Base-by-base conservation (phyloP, 768 basidiomycete species). In the Xanthoconium stramineum region DNA sequence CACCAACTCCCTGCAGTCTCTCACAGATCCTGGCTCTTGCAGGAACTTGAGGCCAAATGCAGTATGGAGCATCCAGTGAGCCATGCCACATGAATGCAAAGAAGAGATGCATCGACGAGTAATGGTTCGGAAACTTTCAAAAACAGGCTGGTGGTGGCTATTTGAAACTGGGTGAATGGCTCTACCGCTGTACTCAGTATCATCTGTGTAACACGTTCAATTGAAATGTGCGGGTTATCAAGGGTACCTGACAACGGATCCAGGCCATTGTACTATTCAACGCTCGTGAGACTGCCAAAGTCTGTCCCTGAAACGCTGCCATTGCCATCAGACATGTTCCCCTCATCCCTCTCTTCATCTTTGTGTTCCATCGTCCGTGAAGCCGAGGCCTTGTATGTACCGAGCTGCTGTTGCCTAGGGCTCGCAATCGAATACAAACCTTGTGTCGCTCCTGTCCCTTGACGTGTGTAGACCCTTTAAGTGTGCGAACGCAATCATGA, bases 251-350 rank as follows among this genome's bases (percentile, higher is more conserved):
- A 12, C 24, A 24, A 24, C 24, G 24, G 24, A 24, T 24, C 24
- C 24, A 24, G 24, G 4, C 24, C 24, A 24, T 24, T 24, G 24
- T 24, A 24, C 68, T 67, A 78, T 59, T 80, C 77, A 42, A 83
- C 77, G 60, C 80, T 81, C 14, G 81, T 82, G 54, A 82, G 72
- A 67, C 81, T 82, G 47, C 75, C 75, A 37, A 71, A 70, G 51
- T 79, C 78, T 38, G 72, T 75, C 49, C 71, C 77, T 37, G 77
- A 74, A 50, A 73, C 55, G 49, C 77, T 79, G 5, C 63, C 67
- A 47, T 70, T 72, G 47, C 68, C 75, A 55, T 79, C 78, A 44
- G 69, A 67, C 36, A 65, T 68, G n/a, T 73, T 67, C 30, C 65
- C 68, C 47, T 62, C 66, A 10, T 69, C 67, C 47, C 53, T 55